Percentiles rank a stretch among this genome's conserved stretches.
Conservation (phyloP, 495 filamentous ascomycete genomes). For the Sordaria brevicollis region DNA sequence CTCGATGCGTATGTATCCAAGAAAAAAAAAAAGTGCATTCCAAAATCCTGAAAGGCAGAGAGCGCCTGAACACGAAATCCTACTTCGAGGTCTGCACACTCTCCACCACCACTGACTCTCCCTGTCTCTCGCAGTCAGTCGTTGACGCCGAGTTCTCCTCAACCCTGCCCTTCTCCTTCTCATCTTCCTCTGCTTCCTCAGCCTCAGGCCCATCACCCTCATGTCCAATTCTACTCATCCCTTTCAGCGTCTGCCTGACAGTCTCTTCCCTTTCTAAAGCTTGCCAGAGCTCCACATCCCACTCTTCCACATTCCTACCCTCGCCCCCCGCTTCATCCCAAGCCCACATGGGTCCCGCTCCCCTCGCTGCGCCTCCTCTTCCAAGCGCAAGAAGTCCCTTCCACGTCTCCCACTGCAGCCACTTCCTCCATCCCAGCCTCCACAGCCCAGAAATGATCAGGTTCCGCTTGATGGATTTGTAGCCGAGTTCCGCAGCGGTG, state of each 20-base stretch:
- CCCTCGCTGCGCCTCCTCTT: slow-evolving; percentile 1
- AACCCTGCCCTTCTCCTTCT: background rate
- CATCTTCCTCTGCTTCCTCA: slow-evolving; percentile 1
- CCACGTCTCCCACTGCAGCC: slow-evolving; percentile 52
- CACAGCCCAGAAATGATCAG: slow-evolving; percentile 26
- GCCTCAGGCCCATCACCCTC: background rate
- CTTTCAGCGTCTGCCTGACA: slow-evolving; percentile 18
- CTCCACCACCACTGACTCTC: background rate
- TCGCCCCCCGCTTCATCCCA: slow-evolving; percentile 11
- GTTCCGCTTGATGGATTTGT: slow-evolving; percentile 24
- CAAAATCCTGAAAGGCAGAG: background rate
- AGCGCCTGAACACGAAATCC: background rate
- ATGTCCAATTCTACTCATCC: slow-evolving; percentile 16
- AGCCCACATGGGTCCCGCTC: background rate
- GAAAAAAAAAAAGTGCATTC: background rate
- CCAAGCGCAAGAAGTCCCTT: slow-evolving; percentile 48
- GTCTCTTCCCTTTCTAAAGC: slow-evolving; percentile 31
- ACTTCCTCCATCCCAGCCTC: slow-evolving; percentile 22
- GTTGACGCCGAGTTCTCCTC: background rate
- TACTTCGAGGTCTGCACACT: background rate
- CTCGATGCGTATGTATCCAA: background rate
- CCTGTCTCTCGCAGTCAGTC: background rate
- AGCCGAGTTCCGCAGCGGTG: slow-evolving; percentile 22
- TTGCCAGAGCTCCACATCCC: slow-evolving; percentile 38
- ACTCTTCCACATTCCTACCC: slow-evolving; percentile 27